Evolutionary conservation across 768 basidiomycete genomes (phyloP).

Genomic region (Amanita pallidorosea): DNA sequence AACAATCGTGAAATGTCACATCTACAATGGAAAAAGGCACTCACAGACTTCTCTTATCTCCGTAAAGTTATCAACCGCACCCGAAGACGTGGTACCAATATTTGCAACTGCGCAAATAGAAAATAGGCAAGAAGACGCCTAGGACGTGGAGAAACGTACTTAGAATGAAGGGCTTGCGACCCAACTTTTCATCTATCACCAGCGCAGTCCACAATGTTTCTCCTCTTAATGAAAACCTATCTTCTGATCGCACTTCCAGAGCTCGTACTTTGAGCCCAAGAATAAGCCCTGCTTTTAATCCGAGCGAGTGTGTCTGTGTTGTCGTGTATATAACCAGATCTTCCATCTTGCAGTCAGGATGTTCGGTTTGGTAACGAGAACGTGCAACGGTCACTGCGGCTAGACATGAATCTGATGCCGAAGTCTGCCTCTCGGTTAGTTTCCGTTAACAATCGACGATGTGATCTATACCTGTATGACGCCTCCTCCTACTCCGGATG

Average conservation of each 20-base stretch:
- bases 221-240: slow-evolving; percentile 63
- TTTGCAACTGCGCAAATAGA: slow-evolving; percentile 54
- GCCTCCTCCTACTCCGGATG: slow-evolving; percentile 67
- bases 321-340: slow-evolving; percentile 83
- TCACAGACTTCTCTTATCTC: slow-evolving; percentile 70
- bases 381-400: slow-evolving; percentile 77
- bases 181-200: slow-evolving; percentile 50
- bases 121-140: no score
- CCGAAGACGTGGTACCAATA: slow-evolving; percentile 87
- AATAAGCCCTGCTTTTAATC: slow-evolving; percentile 64
- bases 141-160: slow-evolving; percentile 32
- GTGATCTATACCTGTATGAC: slow-evolving; percentile 51
- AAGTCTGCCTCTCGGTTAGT: slow-evolving; percentile 37
- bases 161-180: slow-evolving; percentile 70
- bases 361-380: slow-evolving; percentile 36
- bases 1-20: not conserved
- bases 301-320: slow-evolving; percentile 84
- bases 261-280: slow-evolving; percentile 67
- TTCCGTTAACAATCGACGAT: not conserved
- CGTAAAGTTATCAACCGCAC: slow-evolving; percentile 68
- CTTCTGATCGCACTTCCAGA: slow-evolving; percentile 52
- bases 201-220: slow-evolving; percentile 46
- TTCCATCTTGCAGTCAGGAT: slow-evolving; percentile 41
- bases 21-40: not conserved
- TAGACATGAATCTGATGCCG: slow-evolving; percentile 77